Base-by-base conservation (phyloP, 2,329 filamentous ascomycete species). In the Stachybotrys chlorohalonatus region DNA sequence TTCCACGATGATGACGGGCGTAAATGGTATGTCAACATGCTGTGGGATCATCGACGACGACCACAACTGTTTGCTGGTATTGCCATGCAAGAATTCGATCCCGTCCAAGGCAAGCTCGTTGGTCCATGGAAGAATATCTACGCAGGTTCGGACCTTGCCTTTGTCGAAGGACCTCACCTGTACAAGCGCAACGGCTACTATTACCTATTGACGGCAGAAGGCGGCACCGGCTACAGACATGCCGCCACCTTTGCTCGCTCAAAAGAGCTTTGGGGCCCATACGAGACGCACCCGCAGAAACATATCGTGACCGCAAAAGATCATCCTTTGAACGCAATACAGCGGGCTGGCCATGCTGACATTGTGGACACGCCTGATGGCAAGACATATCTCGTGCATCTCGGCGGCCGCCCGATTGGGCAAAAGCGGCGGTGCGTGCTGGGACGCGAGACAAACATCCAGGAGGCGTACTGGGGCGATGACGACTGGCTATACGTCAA, bases 401-500 rank as follows among this genome's bases (percentile, higher is more conserved):
- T 83, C 1, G 69, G 71, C 0, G 76, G 78, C 2, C 74, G 80
- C 1, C 80, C 80, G 0, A 77, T 70, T 0, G 77, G 75, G 0
- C 77, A 82, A 62, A 64, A 73, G 36, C 73, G 78, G 1, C 72
- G 80, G 6, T 82, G 78, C 54, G 75, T 82, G 0, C 66, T 82
- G 2, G 80, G 80, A 7, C 72, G 80, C 50, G 80, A 83, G 65
- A 82, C 79, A 0, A 71, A 71, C 0, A 80, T 85, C 17, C 82
- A 85, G 60, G 78, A 83, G 59, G 80, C 76, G 0, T 78, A 74
- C 63, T 85, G 82, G 83, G 68, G 61, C 0, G 70, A 79, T 11
- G 80, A 85, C 49, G 82, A 81, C 61, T 85, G 83, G 83, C 71
- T 84, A 5, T 84, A 84, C 56, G 71, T 85, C 49, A 84, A 84